Percentiles rank a stretch among this genome's conserved stretches.
These are phyloP conservation scores for Maudiozyma pseudohumilis DNA, from an alignment of 805 yeast species.

Conservation along the genomic window DNA sequence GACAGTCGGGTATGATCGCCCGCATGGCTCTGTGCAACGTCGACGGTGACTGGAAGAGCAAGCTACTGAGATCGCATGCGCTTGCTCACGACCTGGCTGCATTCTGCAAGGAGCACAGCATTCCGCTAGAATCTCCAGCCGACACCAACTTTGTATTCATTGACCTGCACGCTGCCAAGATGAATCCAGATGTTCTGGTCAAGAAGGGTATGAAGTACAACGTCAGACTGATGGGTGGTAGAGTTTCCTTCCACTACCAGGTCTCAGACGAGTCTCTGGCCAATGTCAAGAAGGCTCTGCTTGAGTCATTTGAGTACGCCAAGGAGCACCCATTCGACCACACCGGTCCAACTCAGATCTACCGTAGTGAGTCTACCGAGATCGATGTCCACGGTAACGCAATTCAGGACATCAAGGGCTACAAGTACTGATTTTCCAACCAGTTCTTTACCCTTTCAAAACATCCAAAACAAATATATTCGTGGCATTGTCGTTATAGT, in stretches of 20 bases:
- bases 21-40: constrained; percentile 72
- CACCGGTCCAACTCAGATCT: constrained; percentile 39
- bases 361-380: constrained; percentile 33
- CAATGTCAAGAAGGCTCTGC: constrained; percentile 45
- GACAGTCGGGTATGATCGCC: constrained; percentile 78
- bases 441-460: neutral
- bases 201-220: constrained; percentile 48
- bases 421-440: constrained; percentile 17
- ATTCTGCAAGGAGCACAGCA: constrained; percentile 43
- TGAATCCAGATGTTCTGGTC: constrained; percentile 46
- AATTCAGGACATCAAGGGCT: constrained; percentile 25
- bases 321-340: constrained; percentile 41
- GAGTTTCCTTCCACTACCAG: constrained; percentile 77
- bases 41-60: constrained; percentile 63
- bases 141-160: constrained; percentile 78
- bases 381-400: constrained; percentile 25
- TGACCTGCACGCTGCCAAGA: constrained; percentile 43
- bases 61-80: constrained; percentile 38
- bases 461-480: constrained; percentile 1
- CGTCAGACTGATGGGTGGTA: constrained; percentile 57
- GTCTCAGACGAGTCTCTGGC: constrained; percentile 45
- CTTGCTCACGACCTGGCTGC: constrained; percentile 43
- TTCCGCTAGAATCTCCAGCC: constrained; percentile 60
- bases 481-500: constrained; percentile 19
- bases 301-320: constrained; percentile 47